Percentiles rank a stretch among this genome's conserved stretches.
phyloP scores from a whole-genome alignment of 1,284 basidiomycete species.

The Mrakiaceae sp. region DNA sequence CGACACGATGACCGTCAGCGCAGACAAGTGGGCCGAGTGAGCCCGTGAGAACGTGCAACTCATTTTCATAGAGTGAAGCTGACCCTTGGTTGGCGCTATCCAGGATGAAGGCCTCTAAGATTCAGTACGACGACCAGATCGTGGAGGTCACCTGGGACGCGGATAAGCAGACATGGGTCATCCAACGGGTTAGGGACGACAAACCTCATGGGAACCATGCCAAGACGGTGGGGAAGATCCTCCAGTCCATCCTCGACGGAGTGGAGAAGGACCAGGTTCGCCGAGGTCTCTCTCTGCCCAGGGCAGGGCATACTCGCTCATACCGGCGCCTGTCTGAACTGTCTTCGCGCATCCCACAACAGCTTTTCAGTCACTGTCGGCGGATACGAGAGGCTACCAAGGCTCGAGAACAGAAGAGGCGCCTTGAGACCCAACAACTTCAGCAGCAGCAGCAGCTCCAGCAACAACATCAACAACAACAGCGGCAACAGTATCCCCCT shows the following conservation, averaged over 20 bases:
- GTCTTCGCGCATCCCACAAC: no score
- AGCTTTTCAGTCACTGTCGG: no score
- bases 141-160: conserved; percentile 89
- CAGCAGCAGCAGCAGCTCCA: no score
- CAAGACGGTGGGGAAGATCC: conserved; percentile 68
- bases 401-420: no score
- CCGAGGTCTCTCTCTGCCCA: no score
- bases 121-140: conserved; percentile 85
- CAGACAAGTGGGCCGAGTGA: conserved; percentile 86
- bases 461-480: no score
- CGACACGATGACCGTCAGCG: conserved; percentile 74
- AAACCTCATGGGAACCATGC: conserved; percentile 81
- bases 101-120: conserved; percentile 72
- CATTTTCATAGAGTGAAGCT: not conserved
- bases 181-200: conserved; percentile 85
- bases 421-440: no score
- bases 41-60: conserved; percentile 26
- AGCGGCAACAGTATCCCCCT: no score
- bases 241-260: conserved; percentile 77
- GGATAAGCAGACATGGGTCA: conserved; percentile 55
- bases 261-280: conserved; percentile 72
- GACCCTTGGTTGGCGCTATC: not conserved
- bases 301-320: no score
- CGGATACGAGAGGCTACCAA: no score
- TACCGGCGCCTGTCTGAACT: no score